phyloP scores from a whole-genome alignment of 768 basidiomycete species.

The Arthromyces matolae region DNA sequence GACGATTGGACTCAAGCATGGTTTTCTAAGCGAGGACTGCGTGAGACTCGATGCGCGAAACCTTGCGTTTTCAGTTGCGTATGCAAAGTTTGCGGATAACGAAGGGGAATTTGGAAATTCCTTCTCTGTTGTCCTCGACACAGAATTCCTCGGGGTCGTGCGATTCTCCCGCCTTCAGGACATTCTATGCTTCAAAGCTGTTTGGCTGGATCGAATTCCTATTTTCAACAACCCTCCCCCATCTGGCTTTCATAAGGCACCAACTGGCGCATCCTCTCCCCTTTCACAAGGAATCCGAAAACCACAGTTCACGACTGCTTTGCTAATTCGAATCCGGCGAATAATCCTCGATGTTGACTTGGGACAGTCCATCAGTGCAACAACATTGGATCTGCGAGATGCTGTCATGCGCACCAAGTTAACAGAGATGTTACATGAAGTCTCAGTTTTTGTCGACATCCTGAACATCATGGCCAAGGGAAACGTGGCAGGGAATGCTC shows the following conservation, averaged over 20 bases:
- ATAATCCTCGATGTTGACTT: conserved; percentile 78
- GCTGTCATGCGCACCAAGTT: conserved; percentile 64
- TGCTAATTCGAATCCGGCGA: conserved; percentile 69
- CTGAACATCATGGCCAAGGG: conserved; percentile 69
- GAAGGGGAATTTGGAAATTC: conserved; percentile 39
- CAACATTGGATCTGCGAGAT: conserved; percentile 62
- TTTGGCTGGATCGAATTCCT: conserved; percentile 88
- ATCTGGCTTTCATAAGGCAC: conserved; percentile 18
- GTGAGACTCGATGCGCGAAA: conserved; percentile 78
- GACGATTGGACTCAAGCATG: conserved; percentile 77
- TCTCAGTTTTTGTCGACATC: conserved; percentile 62
- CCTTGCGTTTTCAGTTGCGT: conserved; percentile 72
- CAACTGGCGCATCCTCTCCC: conserved; percentile 18
- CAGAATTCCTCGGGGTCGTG: conserved; percentile 75
- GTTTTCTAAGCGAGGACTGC: conserved; percentile 80
- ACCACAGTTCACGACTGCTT: conserved; percentile 53
- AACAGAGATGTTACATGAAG: conserved; percentile 54
- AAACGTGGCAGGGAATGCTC: conserved; percentile 65
- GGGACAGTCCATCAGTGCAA: conserved; percentile 77
- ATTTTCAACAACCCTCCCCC: conserved; percentile 49
- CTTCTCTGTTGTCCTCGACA: conserved; percentile 78
- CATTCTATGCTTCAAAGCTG: conserved; percentile 91
- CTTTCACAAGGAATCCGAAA: conserved; percentile 19
- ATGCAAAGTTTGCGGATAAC: conserved; percentile 47
- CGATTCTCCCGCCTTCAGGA: conserved; percentile 88